Conservation (phyloP, 345 rosid genomes). For the Clausena lansium region DNA sequence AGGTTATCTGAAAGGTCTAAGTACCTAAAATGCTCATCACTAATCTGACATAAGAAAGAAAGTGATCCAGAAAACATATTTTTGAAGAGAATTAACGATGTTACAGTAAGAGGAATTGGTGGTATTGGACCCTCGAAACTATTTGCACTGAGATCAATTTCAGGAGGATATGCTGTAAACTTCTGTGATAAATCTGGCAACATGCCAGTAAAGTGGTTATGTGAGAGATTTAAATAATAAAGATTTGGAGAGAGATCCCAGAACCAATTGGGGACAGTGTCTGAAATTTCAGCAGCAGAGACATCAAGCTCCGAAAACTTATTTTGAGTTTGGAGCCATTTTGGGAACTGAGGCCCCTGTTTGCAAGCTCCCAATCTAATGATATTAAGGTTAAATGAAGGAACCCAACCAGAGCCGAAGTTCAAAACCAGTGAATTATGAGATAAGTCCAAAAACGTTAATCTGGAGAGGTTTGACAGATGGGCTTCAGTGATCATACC, state of each 20-base stretch:
- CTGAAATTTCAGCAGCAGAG: constrained; percentile 28
- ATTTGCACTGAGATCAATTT: constrained; percentile 24
- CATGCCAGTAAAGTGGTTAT: constrained; percentile 17
- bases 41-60: constrained; percentile 24
- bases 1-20: constrained; percentile 42
- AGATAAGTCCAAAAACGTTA: background rate
- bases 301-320: constrained; percentile 14
- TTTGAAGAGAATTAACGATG: constrained; percentile 33
- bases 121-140: constrained; percentile 15
- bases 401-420: constrained; percentile 24
- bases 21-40: constrained; percentile 14
- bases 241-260: constrained; percentile 16
- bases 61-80: constrained; percentile 36
- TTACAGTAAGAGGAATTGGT: constrained; percentile 6
- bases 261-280: constrained; percentile 24
- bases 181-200: constrained; percentile 15
- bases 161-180: constrained; percentile 9
- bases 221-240: constrained; percentile 15
- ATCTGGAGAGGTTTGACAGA: background rate
- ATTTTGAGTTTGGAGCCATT: constrained; percentile 25
- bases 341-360: constrained; percentile 25
- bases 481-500: constrained; percentile 11
- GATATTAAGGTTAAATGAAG: constrained; percentile 20
- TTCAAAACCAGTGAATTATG: background rate
- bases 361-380: constrained; percentile 8